Conservation (phyloP, 202 grass and related monocot genomes). For the Setaria viridis region DNA sequence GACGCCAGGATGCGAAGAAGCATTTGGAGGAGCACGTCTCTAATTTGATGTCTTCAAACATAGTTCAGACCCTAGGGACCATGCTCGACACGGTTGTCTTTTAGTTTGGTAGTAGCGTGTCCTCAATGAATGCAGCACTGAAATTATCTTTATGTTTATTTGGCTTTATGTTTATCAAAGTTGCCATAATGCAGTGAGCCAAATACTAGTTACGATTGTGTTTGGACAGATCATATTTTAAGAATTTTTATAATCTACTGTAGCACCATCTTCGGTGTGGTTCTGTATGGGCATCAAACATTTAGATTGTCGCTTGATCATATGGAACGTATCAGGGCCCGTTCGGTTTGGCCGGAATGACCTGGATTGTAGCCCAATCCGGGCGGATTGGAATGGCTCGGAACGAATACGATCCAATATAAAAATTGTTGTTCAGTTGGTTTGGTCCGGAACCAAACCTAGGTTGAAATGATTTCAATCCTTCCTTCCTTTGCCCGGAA, state of each 20-base stretch:
- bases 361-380: too few relatives aligned
- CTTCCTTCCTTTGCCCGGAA: too few relatives aligned
- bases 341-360: too few relatives aligned
- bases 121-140: neutral
- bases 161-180: neutral
- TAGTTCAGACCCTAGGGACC: conserved; percentile 82
- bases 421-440: too few relatives aligned
- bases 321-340: too few relatives aligned
- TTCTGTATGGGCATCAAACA: too few relatives aligned
- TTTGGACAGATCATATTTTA: neutral
- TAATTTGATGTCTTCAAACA: conserved; percentile 93
- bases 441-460: too few relatives aligned
- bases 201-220: neutral
- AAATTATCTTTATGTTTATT: neutral
- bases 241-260: neutral
- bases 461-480: too few relatives aligned
- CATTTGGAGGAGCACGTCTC: conserved; percentile 94
- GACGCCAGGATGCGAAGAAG: conserved; percentile 87
- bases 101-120: conserved; percentile 31
- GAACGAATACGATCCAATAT: too few relatives aligned
- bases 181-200: conserved; percentile 18
- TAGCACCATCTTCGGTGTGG: neutral
- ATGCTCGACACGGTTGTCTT: conserved; percentile 92
- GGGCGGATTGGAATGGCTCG: too few relatives aligned
- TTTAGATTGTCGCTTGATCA: too few relatives aligned